Conservation (phyloP, 139 green algal species). For the Ostreobium quekettii region DNA sequence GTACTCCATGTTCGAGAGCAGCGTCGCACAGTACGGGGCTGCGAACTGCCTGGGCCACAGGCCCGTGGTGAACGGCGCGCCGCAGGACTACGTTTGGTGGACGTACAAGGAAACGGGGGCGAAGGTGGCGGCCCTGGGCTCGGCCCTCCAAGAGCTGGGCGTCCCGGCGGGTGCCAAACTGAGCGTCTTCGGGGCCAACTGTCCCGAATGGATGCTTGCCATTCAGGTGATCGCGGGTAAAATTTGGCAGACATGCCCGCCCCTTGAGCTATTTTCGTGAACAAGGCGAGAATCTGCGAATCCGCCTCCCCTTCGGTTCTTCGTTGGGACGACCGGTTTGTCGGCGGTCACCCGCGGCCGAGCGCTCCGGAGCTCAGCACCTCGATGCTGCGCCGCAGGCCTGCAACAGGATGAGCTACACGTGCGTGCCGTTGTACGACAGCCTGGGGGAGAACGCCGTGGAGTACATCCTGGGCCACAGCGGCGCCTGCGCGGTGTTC, state of each 20-base stretch:
- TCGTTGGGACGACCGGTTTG: too few relatives aligned
- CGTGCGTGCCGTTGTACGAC: conserved; percentile 94
- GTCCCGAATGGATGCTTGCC: conserved; percentile 83
- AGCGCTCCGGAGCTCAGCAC: not conserved
- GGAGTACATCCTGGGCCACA: conserved; percentile 86
- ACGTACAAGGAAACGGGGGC: conserved; percentile 37
- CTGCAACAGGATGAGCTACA: conserved; percentile 74
- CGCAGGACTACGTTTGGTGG: conserved; percentile 34
- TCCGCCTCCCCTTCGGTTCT: too few relatives aligned
- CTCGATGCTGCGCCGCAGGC: conserved; percentile 45
- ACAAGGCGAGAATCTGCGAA: too few relatives aligned
- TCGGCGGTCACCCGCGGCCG: not conserved
- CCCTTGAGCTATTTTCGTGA: too few relatives aligned
- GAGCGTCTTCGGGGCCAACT: conserved; percentile 77
- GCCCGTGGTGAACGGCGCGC: conserved; percentile 26
- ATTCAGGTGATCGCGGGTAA: conserved; percentile 60
- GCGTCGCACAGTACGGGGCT: conserved; percentile 30
- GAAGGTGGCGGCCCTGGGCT: conserved; percentile 27
- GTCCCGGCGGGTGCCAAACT: conserved; percentile 27
- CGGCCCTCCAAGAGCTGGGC: conserved; percentile 32
- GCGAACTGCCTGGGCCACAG: conserved; percentile 42
- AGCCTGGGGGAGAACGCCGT: conserved; percentile 81
- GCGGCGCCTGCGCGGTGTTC: conserved; percentile 47
- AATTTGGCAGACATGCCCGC: too few relatives aligned
- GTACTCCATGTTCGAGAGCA: conserved; percentile 47